These are phyloP conservation scores for Coemansia sp. DNA, from an alignment of 371 early-diverging fungal species.

Conservation along the genomic window DNA sequence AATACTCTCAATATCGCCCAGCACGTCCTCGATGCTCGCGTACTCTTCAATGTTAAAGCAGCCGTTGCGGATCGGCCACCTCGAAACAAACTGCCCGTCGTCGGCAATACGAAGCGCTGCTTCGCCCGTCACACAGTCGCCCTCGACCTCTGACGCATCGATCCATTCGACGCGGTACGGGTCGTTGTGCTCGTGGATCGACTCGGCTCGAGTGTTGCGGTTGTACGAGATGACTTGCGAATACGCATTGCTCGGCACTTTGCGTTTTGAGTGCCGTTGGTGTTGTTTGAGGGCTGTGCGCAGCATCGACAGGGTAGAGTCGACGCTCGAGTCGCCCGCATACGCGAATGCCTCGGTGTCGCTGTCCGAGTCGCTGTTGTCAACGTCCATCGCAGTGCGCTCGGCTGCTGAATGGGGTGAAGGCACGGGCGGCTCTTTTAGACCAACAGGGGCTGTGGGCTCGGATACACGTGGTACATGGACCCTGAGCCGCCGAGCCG, in stretches of 20 bases:
- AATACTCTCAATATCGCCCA: slow-evolving; percentile 76
- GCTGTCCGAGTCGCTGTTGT: slow-evolving; percentile 3
- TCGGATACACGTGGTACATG: background rate
- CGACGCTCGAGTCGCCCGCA: slow-evolving; percentile 11
- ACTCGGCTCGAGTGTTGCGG: slow-evolving; percentile 62
- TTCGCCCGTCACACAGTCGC: slow-evolving; percentile 65
- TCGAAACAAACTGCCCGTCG: slow-evolving; percentile 44
- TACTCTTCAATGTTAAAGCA: slow-evolving; percentile 76
- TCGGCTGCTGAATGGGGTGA: no score
- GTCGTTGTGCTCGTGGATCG: slow-evolving; percentile 85
- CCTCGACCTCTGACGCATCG: slow-evolving; percentile 24
- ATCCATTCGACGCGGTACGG: slow-evolving; percentile 89
- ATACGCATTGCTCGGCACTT: slow-evolving; percentile 73
- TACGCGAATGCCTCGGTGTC: background rate
- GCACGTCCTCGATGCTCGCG: slow-evolving; percentile 59
- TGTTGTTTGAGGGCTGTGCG: slow-evolving; percentile 67
- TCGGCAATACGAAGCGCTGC: slow-evolving; percentile 54
- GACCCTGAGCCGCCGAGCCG: slow-evolving; percentile 62
- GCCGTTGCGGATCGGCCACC: slow-evolving; percentile 74
- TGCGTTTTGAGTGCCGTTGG: slow-evolving; percentile 78
- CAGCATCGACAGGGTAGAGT: slow-evolving; percentile 33
- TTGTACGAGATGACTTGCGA: slow-evolving; percentile 75
- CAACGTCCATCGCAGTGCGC: slow-evolving; percentile 14
- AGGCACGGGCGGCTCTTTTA: no score
- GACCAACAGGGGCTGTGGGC: background rate